Conservation (phyloP, 305 asterid species). For the Plantago coronopus region DNA sequence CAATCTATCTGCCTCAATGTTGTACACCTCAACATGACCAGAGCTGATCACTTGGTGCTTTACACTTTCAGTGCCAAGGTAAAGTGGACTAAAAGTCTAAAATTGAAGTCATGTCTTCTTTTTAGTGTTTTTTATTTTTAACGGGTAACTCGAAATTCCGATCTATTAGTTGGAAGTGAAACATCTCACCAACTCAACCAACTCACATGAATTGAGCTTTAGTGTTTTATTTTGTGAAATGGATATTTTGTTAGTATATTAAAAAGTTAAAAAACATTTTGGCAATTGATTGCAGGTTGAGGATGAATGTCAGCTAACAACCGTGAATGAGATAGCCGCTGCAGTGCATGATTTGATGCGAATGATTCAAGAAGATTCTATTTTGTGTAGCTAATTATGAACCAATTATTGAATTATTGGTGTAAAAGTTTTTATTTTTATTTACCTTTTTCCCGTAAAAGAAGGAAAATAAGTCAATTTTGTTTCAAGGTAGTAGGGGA, state of each 20-base stretch:
- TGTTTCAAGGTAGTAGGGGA: too few species aligned
- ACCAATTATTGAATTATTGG: too few species aligned
- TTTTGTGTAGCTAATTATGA: constrained; percentile 18
- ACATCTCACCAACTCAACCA: too few species aligned
- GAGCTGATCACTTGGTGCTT: constrained; percentile 45
- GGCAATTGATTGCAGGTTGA: constrained; percentile 35
- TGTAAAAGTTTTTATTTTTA: too few species aligned
- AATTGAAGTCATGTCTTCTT: too few species aligned
- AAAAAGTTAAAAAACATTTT: not conserved
- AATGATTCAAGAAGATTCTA: constrained; percentile 53
- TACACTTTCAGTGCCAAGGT: constrained; percentile 78
- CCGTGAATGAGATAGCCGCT: constrained; percentile 59
- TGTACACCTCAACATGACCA: constrained; percentile 65
- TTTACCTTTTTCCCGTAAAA: too few species aligned
- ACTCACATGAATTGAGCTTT: not conserved
- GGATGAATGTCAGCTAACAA: constrained; percentile 36
- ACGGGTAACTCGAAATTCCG: too few species aligned
- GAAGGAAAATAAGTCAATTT: not conserved
- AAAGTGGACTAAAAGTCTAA: too few species aligned
- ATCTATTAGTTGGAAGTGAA: too few species aligned
- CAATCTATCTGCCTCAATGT: constrained; percentile 50
- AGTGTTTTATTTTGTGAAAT: not conserved
- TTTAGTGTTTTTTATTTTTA: too few species aligned
- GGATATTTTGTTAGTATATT: not conserved
- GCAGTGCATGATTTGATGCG: constrained; percentile 59